Evolutionary conservation across 306 rosid genomes (phyloP).

Genomic region (Clitoria ternatea): DNA sequence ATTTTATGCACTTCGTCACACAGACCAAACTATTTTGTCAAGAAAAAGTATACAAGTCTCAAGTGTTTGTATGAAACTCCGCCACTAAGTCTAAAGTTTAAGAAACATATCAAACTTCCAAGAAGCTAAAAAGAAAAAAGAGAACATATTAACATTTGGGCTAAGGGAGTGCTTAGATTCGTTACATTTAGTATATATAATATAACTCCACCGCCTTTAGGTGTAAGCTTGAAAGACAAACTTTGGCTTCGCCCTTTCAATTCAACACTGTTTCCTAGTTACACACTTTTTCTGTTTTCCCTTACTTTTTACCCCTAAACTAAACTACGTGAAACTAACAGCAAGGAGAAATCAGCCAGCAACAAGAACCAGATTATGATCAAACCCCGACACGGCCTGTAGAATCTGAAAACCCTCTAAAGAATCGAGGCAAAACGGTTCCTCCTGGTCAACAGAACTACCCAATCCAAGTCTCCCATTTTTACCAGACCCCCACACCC

Average conservation of each 20-base stretch:
- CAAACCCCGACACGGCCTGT: conserved; percentile 85
- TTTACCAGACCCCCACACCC: conserved; percentile 93
- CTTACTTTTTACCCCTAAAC: neutral
- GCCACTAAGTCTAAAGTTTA: neutral
- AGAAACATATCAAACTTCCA: neutral
- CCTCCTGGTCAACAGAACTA: conserved; percentile 66
- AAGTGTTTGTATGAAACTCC: neutral
- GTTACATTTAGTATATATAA: neutral
- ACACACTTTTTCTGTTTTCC: neutral
- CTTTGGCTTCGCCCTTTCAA: too few species aligned
- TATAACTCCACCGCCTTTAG: neutral
- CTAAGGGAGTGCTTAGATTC: neutral
- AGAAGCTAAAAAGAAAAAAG: neutral
- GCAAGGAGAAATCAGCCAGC: conserved; percentile 61
- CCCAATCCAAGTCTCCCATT: conserved; percentile 84
- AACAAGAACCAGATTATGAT: conserved; percentile 74
- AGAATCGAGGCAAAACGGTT: conserved; percentile 57
- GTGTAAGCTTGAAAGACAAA: neutral
- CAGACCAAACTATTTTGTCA: neutral
- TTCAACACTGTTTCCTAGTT: neutral
- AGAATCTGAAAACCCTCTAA: conserved; percentile 62
- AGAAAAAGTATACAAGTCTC: neutral
- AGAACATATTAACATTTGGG: conserved; percentile 10
- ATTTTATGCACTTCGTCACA: neutral
- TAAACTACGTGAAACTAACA: neutral